These are phyloP conservation scores for Candida boidinii DNA, from an alignment of 805 yeast genomes.

Conservation along the genomic window DNA sequence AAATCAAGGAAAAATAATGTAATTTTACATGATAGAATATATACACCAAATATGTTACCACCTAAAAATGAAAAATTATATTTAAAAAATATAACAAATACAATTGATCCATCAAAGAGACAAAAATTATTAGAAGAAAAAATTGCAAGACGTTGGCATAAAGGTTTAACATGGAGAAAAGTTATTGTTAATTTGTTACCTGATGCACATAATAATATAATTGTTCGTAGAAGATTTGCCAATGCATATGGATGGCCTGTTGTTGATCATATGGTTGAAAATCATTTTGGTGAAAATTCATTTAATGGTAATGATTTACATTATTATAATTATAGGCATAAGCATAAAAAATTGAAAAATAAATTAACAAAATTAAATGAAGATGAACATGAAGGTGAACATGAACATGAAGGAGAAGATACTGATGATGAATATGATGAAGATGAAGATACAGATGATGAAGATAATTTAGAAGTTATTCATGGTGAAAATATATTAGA, in stretches of 20 bases:
- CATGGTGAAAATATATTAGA: slow-evolving; percentile 29
- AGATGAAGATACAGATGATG: slow-evolving; percentile 2
- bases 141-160: slow-evolving; percentile 86
- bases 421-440: slow-evolving; percentile 6
- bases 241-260: slow-evolving; percentile 96
- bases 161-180: slow-evolving; percentile 80
- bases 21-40: slow-evolving; percentile 77
- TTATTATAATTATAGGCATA: slow-evolving; percentile 11
- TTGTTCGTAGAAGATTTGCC: slow-evolving; percentile 80
- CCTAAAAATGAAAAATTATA: slow-evolving; percentile 15
- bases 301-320: slow-evolving; percentile 15
- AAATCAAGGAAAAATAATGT: slow-evolving; percentile 44
- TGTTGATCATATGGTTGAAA: slow-evolving; percentile 66
- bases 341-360: too few relatives aligned
- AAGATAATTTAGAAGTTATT: slow-evolving; percentile 12
- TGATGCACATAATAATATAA: slow-evolving; percentile 91
- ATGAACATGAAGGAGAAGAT: slow-evolving; percentile 8
- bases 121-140: slow-evolving; percentile 56
- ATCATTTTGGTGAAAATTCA: slow-evolving; percentile 40
- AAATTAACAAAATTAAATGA: neutral
- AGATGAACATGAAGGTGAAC: slow-evolving; percentile 1
- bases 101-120: slow-evolving; percentile 26
- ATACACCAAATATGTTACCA: slow-evolving; percentile 49
- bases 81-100: too few relatives aligned
- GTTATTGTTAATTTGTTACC: slow-evolving; percentile 80